Percentiles rank a stretch among this genome's conserved stretches.
Conservation (phyloP, 208 protist genomes). For the Acanthamoeba lenticulata region DNA sequence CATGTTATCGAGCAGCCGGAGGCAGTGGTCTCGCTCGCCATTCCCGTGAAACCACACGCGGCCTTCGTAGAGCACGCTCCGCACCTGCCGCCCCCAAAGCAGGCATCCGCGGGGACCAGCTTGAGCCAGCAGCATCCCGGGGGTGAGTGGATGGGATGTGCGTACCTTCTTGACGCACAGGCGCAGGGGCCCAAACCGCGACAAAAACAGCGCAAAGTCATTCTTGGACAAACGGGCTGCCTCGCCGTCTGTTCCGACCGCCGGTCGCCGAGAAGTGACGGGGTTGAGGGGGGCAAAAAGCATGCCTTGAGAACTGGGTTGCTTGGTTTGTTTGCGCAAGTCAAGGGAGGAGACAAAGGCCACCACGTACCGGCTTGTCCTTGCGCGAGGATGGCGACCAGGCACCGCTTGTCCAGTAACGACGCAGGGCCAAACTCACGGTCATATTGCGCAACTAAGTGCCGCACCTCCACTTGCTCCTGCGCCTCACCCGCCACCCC, state of each 20-base stretch:
- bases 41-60: constrained; percentile 45
- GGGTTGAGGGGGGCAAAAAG: too few species aligned
- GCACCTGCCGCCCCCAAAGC: neutral
- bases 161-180: constrained; percentile 27
- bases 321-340: neutral
- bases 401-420: neutral
- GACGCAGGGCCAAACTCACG: neutral
- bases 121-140: too few species aligned
- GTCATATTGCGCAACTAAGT: neutral
- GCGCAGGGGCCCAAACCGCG: neutral
- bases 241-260: neutral
- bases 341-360: neutral
- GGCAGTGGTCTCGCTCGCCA: neutral
- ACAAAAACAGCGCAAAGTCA: constrained; percentile 6
- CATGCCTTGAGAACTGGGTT: too few species aligned
- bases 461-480: neutral
- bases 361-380: neutral
- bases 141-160: neutral
- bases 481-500: neutral
- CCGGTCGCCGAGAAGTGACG: too few species aligned
- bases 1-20: constrained; percentile 22
- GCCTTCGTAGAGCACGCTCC: neutral
- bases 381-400: neutral
- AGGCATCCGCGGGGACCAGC: neutral
- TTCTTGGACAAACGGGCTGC: neutral